Conservation (phyloP, 495 filamentous ascomycete species). For the Massariosphaeria phaeospora region DNA sequence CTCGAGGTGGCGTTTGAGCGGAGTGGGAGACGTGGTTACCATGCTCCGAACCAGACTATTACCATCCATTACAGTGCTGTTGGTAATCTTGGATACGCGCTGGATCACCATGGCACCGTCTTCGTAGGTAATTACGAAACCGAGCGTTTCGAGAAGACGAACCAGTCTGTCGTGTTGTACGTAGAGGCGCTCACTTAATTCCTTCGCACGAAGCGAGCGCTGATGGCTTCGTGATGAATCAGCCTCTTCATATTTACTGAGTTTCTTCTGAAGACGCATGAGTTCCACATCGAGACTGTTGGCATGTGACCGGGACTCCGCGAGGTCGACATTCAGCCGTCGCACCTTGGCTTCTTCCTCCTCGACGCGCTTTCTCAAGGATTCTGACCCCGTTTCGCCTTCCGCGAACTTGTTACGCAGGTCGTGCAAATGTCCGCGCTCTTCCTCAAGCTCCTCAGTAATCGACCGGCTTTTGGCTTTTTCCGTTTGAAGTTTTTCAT, state of each 20-base stretch:
- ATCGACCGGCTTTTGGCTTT: constrained; percentile 54
- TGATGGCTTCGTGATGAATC: constrained; percentile 50
- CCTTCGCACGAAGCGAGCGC: constrained; percentile 65
- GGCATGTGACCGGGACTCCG: constrained; percentile 59
- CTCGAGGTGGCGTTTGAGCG: constrained; percentile 43
- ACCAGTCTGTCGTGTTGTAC: constrained; percentile 70
- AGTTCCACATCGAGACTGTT: constrained; percentile 63
- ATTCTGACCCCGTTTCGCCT: constrained; percentile 75
- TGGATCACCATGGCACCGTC: constrained; percentile 72
- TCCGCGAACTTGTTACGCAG: constrained; percentile 66
- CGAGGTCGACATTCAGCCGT: constrained; percentile 58
- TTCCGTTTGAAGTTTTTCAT: constrained; percentile 49
- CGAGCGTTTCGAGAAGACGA: constrained; percentile 75
- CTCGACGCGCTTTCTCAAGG: constrained; percentile 61
- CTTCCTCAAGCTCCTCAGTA: constrained; percentile 60
- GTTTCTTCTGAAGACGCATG: constrained; percentile 46
- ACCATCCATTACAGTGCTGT: constrained; percentile 51
- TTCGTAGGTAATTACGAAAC: constrained; percentile 71
- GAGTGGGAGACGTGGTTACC: constrained; percentile 22
- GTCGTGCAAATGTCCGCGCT: constrained; percentile 58
- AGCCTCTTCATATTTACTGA: constrained; percentile 48
- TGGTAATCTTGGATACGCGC: constrained; percentile 61
- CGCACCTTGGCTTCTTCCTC: constrained; percentile 63
- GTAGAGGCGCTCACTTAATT: constrained; percentile 75
- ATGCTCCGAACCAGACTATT: constrained; percentile 41